phyloP scores from a whole-genome alignment of 1,284 basidiomycete species.

The Leccinum pachyderme region DNA sequence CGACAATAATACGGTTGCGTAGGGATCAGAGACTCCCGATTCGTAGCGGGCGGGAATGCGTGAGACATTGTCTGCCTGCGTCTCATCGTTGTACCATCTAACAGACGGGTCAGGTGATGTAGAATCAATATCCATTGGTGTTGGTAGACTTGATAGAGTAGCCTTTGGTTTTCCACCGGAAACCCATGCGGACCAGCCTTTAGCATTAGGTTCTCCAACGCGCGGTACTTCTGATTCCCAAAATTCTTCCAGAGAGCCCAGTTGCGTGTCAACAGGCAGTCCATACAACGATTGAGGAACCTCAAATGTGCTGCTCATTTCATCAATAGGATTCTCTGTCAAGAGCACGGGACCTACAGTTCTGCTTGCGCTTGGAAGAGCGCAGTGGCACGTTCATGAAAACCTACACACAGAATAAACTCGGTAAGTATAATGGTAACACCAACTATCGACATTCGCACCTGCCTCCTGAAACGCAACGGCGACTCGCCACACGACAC shows the following conservation, averaged over 20 bases:
- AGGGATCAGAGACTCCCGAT: conserved; percentile 69
- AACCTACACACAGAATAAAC: conserved; percentile 40
- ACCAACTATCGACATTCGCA: conserved; percentile 36
- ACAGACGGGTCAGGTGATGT: conserved; percentile 57
- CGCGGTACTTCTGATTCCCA: conserved; percentile 75
- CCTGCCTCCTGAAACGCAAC: conserved; percentile 76
- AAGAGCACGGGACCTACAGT: conserved; percentile 47
- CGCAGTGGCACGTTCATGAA: conserved; percentile 63
- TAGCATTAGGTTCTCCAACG: conserved; percentile 57
- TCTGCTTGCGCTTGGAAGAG: conserved; percentile 78
- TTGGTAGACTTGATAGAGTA: conserved; percentile 9
- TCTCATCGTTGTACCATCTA: conserved; percentile 69
- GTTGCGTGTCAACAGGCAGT: conserved; percentile 43
- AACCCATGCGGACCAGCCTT: conserved; percentile 64
- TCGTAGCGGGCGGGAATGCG: conserved; percentile 60
- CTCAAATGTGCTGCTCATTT: conserved; percentile 49
- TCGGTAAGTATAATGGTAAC: conserved; percentile 12
- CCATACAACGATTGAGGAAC: conserved; percentile 43
- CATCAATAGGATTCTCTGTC: conserved; percentile 1
- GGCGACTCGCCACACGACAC: conserved; percentile 70
- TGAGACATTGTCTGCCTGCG: conserved; percentile 41
- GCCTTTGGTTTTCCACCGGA: conserved; percentile 38
- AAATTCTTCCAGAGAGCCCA: conserved; percentile 66
- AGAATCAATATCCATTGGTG: conserved; percentile 21
- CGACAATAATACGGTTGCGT: conserved; percentile 73